Evolutionary conservation across 2,329 filamentous ascomycete species (phyloP).

Genomic region (Pseudogymnoascus sp.): DNA sequence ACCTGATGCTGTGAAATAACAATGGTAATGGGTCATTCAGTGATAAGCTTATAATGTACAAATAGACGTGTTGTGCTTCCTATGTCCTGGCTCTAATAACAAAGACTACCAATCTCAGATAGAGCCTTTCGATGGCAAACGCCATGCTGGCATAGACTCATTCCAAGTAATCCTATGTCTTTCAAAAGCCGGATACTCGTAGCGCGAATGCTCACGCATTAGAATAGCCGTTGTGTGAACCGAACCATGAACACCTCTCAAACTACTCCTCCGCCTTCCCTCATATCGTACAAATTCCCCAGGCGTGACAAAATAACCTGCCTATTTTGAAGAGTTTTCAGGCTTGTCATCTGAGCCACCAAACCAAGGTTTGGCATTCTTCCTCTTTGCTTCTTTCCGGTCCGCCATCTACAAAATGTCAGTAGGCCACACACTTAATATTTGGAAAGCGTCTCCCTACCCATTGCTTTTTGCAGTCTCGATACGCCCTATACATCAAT

Average conservation of each 20-base stretch:
- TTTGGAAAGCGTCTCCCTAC: slow-evolving; percentile 41
- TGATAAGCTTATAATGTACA: slow-evolving; percentile 1
- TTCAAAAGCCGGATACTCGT: neutral
- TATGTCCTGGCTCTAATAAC: neutral
- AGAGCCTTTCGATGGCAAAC: neutral
- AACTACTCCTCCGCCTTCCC: neutral
- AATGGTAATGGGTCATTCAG: neutral
- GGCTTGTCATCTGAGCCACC: slow-evolving; percentile 3
- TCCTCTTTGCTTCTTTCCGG: slow-evolving; percentile 37
- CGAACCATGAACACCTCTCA: neutral
- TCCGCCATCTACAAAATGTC: slow-evolving; percentile 33
- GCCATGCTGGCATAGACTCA: neutral
- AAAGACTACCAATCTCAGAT: neutral
- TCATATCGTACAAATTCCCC: neutral
- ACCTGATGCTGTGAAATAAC: neutral
- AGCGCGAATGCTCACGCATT: neutral
- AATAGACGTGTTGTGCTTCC: neutral
- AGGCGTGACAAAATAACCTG: neutral
- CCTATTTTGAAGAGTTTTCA: slow-evolving; percentile 1
- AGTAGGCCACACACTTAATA: neutral
- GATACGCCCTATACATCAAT: slow-evolving; percentile 59
- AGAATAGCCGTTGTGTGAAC: neutral
- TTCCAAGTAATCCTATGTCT: neutral
- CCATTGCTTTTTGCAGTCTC: slow-evolving; percentile 93
- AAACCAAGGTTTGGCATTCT: slow-evolving; percentile 26